Conservation (phyloP, 805 yeast species). For the Candida awuae region DNA sequence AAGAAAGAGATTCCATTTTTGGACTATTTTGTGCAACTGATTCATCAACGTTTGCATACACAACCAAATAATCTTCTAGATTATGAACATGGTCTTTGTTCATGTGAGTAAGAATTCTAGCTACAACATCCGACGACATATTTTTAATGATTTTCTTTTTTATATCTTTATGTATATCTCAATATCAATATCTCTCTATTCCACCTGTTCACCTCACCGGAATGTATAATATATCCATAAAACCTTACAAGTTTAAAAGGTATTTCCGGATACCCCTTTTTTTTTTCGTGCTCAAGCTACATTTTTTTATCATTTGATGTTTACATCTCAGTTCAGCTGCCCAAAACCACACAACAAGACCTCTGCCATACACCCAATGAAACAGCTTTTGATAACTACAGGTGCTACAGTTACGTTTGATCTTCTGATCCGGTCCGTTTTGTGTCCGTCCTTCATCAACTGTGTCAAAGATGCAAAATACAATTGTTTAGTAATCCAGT, state of each 20-base stretch:
- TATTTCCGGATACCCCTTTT: too few species aligned
- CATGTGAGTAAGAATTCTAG: constrained; percentile 67
- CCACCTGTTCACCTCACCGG: too few species aligned
- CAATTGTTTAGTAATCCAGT: constrained; percentile 44
- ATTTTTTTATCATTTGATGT: too few species aligned
- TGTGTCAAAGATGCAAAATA: constrained; percentile 33
- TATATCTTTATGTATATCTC: too few species aligned
- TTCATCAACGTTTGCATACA: constrained; percentile 35
- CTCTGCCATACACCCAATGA: too few species aligned
- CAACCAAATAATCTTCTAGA: constrained; percentile 62
- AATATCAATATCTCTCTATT: too few species aligned
- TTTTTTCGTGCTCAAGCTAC: too few species aligned
- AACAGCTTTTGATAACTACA: constrained; percentile 53
- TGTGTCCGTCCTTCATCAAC: constrained; percentile 30
- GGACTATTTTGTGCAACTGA: constrained; percentile 25
- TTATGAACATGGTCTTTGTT: constrained; percentile 68
- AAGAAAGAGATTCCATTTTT: constrained; percentile 39
- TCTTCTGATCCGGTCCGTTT: constrained; percentile 40
- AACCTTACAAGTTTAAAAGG: too few species aligned
- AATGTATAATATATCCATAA: too few species aligned
- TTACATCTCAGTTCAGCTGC: too few species aligned
- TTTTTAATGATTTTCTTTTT: too few species aligned
- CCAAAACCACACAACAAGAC: too few species aligned
- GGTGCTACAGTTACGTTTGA: constrained; percentile 89
- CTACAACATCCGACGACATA: background rate